Conservation (phyloP, 345 rosid genomes). For the Brassica rapa region DNA sequence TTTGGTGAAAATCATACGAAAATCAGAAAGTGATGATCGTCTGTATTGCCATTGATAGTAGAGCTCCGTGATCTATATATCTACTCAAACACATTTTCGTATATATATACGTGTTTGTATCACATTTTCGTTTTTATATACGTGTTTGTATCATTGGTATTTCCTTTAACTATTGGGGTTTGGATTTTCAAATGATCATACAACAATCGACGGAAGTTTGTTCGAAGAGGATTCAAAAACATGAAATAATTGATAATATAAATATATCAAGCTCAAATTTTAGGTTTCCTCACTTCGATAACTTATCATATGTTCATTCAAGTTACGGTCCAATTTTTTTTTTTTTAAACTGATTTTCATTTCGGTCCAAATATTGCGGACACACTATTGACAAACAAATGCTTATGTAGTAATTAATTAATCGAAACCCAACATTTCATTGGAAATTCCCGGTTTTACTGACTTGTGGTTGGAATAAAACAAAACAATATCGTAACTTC, state of each 20-base stretch:
- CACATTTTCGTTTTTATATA: neutral
- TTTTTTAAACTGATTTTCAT: neutral
- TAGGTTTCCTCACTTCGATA: neutral
- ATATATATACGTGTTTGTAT: no score
- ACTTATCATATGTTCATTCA: neutral
- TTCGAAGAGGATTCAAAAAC: neutral
- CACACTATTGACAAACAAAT: neutral
- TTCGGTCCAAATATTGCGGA: constrained; percentile 24
- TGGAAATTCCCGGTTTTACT: neutral
- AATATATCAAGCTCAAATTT: neutral
- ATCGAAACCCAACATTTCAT: neutral
- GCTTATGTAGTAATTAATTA: neutral
- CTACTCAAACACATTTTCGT: neutral
- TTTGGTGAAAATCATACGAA: neutral
- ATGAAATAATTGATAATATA: neutral
- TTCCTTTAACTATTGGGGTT: neutral
- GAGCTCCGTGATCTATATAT: neutral
- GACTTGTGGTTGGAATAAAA: neutral
- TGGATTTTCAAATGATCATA: neutral
- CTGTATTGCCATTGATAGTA: neutral
- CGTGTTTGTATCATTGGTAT: neutral
- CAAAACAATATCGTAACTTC: neutral
- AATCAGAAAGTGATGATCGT: neutral
- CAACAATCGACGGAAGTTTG: neutral
- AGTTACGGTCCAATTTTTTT: constrained; percentile 20